Evolutionary conservation across 768 basidiomycete genomes (phyloP), one percentile per base, ranked within the genome.

Genomic region (Hericium rajendrae): DNA sequence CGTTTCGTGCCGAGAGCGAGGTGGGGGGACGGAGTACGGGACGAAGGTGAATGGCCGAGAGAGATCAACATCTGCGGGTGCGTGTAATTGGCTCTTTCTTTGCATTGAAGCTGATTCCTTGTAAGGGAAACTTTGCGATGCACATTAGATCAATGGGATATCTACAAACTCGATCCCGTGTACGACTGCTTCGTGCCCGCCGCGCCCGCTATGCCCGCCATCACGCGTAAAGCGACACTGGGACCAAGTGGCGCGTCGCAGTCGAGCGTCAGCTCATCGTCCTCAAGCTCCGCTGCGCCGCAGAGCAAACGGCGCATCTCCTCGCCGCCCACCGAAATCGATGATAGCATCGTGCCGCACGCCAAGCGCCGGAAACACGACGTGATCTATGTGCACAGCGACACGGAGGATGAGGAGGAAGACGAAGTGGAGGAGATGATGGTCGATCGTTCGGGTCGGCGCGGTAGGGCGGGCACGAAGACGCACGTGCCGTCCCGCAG

Each of bases 61-160:
- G 64, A 80, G 9, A 70, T 91, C 6, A 72, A 82, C 41, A 71
- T 90, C 52, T 86, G 83, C 64, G 86, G 88, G 89, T 90, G 64
- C 72, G 83, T 68, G 3, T 26, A 26, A 26, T 3, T 26, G 26
- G 2, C 3, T 26, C 26, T 26, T 26, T 26, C 3, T 9, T 6
- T 15, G 9, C 13, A 41, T 37, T 40, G 46, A 57, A 26, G 26
- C 26, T 39, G 26, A 38, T 18, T 46, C 20, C 51, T 6, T 38
- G 24, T 60, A 85, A 85, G 84, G 10, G 71, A 79, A 69, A 66
- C 68, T 1, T 69, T 79, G 54, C 67, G 78, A 57, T 79, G 78
- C 65, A 78, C 79, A 18, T 85, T 86, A 66, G 86, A 91, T 38
- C 88, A 90, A 67, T 91, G 89, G 89, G 89, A 91, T 59, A 83